Conservation (phyloP, 345 rosid genomes). For the Fremontodendron californicum region DNA sequence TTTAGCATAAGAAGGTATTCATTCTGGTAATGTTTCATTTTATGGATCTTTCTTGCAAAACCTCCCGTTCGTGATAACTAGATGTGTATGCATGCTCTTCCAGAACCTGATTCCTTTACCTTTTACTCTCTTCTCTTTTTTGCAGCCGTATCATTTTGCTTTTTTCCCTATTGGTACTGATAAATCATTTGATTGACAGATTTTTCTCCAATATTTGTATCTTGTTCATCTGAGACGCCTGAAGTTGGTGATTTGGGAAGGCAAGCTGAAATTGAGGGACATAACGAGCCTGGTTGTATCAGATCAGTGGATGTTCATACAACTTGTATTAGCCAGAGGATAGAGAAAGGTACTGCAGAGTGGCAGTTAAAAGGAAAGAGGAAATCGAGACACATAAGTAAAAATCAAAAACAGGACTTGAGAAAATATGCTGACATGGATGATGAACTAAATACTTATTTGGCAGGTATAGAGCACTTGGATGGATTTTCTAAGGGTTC, state of each 20-base stretch:
- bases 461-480: conserved; percentile 24
- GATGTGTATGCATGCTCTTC: not conserved
- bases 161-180: not conserved
- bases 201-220: conserved; percentile 30
- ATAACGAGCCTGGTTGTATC: conserved; percentile 39
- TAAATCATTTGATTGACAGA: conserved; percentile 33
- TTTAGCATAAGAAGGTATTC: not conserved
- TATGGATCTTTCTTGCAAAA: not conserved
- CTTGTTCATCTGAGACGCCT: conserved; percentile 35
- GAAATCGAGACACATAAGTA: conserved; percentile 69
- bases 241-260: conserved; percentile 39
- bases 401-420: conserved; percentile 51
- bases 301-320: conserved; percentile 28
- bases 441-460: conserved; percentile 35
- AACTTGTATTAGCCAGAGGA: conserved; percentile 41
- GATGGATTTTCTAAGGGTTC: conserved; percentile 36
- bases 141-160: not conserved
- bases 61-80: not conserved
- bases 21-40: not conserved
- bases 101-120: not conserved
- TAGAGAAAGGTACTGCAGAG: conserved; percentile 60
- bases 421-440: conserved; percentile 43
- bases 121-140: not conserved
- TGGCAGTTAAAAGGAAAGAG: conserved; percentile 97
- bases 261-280: conserved; percentile 45